These are phyloP conservation scores for Paspalum notatum DNA, from an alignment of 176 grass and related monocot species.

Conservation along the genomic window DNA sequence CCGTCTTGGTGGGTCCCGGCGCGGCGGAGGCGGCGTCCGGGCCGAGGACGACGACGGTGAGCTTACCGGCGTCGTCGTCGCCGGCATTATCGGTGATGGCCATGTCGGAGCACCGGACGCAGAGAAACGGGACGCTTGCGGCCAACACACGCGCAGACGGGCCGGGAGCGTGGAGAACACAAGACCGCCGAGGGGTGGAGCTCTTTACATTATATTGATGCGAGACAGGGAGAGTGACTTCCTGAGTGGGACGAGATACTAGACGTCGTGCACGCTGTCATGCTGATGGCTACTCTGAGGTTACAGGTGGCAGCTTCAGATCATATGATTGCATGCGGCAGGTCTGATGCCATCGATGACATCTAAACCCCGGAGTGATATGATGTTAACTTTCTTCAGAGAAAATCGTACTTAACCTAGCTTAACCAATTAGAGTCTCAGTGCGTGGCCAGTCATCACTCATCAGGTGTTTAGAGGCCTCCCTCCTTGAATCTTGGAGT, in stretches of 20 bases:
- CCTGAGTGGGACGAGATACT: background rate
- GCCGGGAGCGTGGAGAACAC: constrained; percentile 48
- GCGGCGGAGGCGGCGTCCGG: background rate
- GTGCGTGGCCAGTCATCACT: no score
- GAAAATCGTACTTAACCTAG: no score
- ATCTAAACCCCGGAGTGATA: no score
- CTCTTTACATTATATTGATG: constrained; percentile 9
- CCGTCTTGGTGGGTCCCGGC: background rate
- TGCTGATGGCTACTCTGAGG: background rate
- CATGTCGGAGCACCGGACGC: background rate
- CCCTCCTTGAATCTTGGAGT: no score
- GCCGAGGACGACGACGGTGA: constrained; percentile 45
- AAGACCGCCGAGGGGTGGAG: background rate
- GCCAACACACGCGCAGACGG: background rate
- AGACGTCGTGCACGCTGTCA: background rate
- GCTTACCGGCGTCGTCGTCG: constrained; percentile 40
- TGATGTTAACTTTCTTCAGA: no score
- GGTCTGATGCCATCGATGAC: no score
- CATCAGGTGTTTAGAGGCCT: no score
- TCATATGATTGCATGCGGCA: no score
- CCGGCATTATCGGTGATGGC: background rate
- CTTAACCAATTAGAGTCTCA: no score
- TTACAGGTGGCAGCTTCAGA: background rate
- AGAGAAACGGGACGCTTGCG: background rate
- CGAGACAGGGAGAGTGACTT: background rate